Conservation (phyloP, 2,329 filamentous ascomycete species). For the Scytalidium lignicola region DNA sequence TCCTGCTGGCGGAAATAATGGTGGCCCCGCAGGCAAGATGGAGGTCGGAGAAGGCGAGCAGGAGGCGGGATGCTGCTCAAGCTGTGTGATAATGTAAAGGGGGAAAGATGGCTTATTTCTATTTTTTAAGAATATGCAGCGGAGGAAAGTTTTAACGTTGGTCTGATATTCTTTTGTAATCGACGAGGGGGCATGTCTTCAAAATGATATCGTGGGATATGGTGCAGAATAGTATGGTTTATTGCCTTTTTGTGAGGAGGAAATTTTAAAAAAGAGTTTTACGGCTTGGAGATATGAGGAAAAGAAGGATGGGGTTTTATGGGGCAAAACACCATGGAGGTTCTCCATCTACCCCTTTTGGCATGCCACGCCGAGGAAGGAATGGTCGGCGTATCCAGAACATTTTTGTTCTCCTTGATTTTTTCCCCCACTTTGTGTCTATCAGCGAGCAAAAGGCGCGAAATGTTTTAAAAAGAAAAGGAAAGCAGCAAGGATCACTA, state of each 20-base stretch:
- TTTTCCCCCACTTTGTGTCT: neutral
- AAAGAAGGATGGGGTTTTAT: neutral
- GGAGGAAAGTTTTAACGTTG: neutral
- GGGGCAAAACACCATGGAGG: neutral
- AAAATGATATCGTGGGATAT: neutral
- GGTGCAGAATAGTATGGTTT: neutral
- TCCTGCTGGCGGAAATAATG: conserved; percentile 53
- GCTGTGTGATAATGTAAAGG: conserved; percentile 80
- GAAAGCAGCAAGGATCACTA: neutral
- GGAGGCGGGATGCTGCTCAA: conserved; percentile 74
- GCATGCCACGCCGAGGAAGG: neutral
- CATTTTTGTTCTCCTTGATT: neutral
- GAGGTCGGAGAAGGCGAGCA: conserved; percentile 67
- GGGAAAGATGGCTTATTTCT: neutral
- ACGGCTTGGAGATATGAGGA: neutral
- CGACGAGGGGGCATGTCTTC: neutral
- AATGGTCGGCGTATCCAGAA: neutral
- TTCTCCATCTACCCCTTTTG: neutral
- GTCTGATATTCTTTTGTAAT: neutral
- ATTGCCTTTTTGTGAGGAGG: neutral
- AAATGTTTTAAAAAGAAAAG: neutral
- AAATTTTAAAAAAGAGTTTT: neutral
- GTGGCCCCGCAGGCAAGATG: conserved; percentile 45
- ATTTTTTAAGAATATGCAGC: neutral
- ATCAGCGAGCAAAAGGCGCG: neutral